phyloP scores from a whole-genome alignment of 2,329 filamentous ascomycete species.

The Ophiosphaerella herpotricha region DNA sequence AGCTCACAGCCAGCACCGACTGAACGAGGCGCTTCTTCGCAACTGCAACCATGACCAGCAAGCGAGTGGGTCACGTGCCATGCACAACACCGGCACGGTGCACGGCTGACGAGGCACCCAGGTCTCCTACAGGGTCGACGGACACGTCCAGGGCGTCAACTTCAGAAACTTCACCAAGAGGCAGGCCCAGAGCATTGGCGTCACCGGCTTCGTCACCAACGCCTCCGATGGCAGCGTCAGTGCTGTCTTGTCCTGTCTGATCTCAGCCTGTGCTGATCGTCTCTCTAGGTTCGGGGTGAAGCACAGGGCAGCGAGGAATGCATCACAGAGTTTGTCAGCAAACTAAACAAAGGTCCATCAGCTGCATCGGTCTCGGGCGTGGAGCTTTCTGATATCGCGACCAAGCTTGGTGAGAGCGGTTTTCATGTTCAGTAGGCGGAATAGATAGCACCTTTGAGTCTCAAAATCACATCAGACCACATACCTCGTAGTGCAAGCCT shows the following conservation, averaged over 20 bases:
- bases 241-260: neutral
- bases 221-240: conserved; percentile 51
- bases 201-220: conserved; percentile 55
- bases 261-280: conserved; percentile 9
- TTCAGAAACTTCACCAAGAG: conserved; percentile 52
- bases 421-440: conserved; percentile 54
- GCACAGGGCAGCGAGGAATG: conserved; percentile 73
- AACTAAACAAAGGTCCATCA: conserved; percentile 74
- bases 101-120: conserved; percentile 29
- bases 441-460: too few relatives aligned
- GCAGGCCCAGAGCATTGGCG: conserved; percentile 49
- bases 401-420: conserved; percentile 67
- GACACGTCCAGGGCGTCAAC: conserved; percentile 57
- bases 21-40: conserved; percentile 34
- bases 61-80: conserved; percentile 32
- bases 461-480: too few relatives aligned
- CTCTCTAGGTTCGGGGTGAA: conserved; percentile 78
- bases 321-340: conserved; percentile 72
- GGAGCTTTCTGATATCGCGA: conserved; percentile 68
- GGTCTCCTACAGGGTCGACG: conserved; percentile 55
- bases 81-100: conserved; percentile 2
- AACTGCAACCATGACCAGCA: conserved; percentile 38
- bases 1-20: neutral
- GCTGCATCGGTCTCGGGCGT: conserved; percentile 75
- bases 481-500: too few relatives aligned